Evolutionary conservation across 2,329 filamentous ascomycete genomes (phyloP).

Genomic region (Apiospora kogelbergensis): DNA sequence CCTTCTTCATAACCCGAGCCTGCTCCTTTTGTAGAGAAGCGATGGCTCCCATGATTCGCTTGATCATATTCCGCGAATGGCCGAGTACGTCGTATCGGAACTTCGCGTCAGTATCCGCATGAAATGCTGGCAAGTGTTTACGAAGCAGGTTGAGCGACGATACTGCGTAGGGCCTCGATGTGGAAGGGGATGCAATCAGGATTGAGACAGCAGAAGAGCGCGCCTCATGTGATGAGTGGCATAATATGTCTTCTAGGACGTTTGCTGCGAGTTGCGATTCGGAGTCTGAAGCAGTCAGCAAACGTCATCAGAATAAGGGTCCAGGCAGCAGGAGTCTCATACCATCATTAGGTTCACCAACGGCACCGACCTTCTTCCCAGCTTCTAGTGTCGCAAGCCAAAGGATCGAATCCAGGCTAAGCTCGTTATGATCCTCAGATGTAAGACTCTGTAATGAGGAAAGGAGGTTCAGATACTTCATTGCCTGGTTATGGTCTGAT

Average conservation of each 20-base stretch:
- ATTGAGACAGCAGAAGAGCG: conserved; percentile 81
- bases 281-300: not conserved
- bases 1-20: conserved; percentile 35
- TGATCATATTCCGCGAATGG: conserved; percentile 73
- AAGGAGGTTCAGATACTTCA: conserved; percentile 58
- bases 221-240: conserved; percentile 61
- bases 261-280: conserved; percentile 36
- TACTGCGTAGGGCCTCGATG: conserved; percentile 69
- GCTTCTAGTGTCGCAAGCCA: conserved; percentile 68
- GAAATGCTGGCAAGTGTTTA: conserved; percentile 66
- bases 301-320: conserved; percentile 9
- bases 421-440: conserved; percentile 42
- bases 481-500: conserved; percentile 50
- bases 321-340: not conserved
- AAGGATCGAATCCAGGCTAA: conserved; percentile 56
- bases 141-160: conserved; percentile 63
- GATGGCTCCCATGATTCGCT: conserved; percentile 69
- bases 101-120: conserved; percentile 83
- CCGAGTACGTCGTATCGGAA: conserved; percentile 79
- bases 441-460: conserved; percentile 50
- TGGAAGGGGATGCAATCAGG: conserved; percentile 72
- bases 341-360: conserved; percentile 62
- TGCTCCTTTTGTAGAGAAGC: conserved; percentile 45
- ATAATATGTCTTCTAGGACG: conserved; percentile 52
- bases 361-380: conserved; percentile 68